These are phyloP conservation scores for Mycena sanguinolenta DNA, from an alignment of 768 basidiomycete species.

Conservation along the genomic window DNA sequence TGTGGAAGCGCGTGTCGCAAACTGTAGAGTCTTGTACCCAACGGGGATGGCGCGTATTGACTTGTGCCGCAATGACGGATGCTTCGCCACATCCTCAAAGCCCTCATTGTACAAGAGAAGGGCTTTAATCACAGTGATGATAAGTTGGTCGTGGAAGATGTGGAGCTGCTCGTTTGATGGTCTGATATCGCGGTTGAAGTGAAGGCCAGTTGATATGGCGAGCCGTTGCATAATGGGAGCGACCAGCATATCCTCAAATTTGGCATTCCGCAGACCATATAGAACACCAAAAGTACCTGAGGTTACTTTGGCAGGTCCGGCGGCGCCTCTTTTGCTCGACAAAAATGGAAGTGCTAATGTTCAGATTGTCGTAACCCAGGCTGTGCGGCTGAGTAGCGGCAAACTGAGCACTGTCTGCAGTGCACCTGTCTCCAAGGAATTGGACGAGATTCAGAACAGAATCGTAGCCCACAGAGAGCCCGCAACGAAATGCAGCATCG, in stretches of 20 bases:
- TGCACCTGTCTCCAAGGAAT: neutral
- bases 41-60: conserved; percentile 10
- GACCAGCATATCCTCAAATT: conserved; percentile 19
- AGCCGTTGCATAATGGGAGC: conserved; percentile 24
- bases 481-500: conserved; percentile 28
- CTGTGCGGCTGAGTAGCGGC: conserved; percentile 4
- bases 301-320: conserved; percentile 35
- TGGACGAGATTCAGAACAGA: conserved; percentile 25
- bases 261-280: conserved; percentile 31
- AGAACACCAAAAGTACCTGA: conserved; percentile 35
- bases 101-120: neutral
- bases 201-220: neutral
- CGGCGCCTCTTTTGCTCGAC: conserved; percentile 35
- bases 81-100: neutral
- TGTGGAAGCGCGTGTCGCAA: conserved; percentile 24
- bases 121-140: conserved; percentile 8
- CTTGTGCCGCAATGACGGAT: conserved; percentile 8
- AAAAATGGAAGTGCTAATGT: conserved; percentile 36
- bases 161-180: neutral
- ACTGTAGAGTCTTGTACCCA: neutral
- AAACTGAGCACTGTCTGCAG: neutral
- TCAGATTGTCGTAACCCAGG: conserved; percentile 32
- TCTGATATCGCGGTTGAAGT: conserved; percentile 16
- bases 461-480: conserved; percentile 33
- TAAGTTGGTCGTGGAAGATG: conserved; percentile 20